Evolutionary conservation across 1,284 basidiomycete species (phyloP).

Genomic region (Ustilago nuda): DNA sequence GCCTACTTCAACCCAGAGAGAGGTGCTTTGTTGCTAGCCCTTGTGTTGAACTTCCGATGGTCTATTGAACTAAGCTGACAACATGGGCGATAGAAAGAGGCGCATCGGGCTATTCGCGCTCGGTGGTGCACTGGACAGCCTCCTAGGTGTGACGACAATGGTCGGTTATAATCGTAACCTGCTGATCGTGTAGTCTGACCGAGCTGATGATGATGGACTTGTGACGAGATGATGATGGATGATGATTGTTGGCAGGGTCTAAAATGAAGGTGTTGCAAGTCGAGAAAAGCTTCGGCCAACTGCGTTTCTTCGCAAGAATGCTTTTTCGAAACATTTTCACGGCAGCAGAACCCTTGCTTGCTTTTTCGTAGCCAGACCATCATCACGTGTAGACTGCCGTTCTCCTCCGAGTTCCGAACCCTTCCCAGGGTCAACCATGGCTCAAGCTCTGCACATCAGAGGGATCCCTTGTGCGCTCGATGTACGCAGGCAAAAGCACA

Average conservation of each 20-base stretch:
- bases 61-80: neutral
- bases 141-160: neutral
- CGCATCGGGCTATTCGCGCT: neutral
- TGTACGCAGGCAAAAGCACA: neutral
- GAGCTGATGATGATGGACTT: neutral
- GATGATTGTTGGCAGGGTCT: slow-evolving; percentile 19
- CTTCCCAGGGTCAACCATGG: neutral
- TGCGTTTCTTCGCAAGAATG: slow-evolving; percentile 16
- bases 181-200: neutral
- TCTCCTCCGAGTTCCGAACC: slow-evolving; percentile 17
- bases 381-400: slow-evolving; percentile 25
- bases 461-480: neutral
- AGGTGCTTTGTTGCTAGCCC: slow-evolving; percentile 13
- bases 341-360: slow-evolving; percentile 27
- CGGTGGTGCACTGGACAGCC: neutral
- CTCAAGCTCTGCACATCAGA: neutral
- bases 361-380: neutral
- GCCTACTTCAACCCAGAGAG: slow-evolving; percentile 2
- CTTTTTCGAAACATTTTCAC: slow-evolving; percentile 5
- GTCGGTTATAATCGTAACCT: neutral
- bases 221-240: neutral
- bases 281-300: slow-evolving; percentile 22
- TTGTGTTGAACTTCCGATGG: neutral
- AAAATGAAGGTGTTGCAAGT: slow-evolving; percentile 21
- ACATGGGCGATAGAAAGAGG: slow-evolving; percentile 3